These are phyloP conservation scores for Pseudocercospora pini-densiflorae DNA, from an alignment of 2,329 filamentous ascomycete genomes.

Conservation along the genomic window DNA sequence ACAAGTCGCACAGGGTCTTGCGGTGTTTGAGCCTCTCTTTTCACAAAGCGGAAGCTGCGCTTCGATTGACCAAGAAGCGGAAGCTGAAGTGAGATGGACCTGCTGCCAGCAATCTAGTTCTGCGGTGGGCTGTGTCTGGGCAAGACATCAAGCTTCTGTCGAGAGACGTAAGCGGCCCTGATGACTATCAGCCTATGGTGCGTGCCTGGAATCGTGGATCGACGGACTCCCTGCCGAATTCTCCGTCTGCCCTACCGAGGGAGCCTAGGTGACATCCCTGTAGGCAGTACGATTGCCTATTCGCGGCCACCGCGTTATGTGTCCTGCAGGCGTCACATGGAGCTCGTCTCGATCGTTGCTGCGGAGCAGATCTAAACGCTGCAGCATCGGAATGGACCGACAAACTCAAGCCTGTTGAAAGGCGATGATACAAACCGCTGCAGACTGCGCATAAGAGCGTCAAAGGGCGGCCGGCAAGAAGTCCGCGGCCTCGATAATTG, in stretches of 20 bases:
- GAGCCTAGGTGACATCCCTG: too few species aligned
- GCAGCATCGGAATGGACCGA: not conserved
- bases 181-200: not conserved
- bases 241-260: not conserved
- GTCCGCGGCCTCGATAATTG: not conserved
- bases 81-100: conserved; percentile 12
- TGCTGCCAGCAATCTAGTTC: conserved; percentile 15
- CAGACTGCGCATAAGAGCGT: not conserved
- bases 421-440: not conserved
- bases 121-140: conserved; percentile 17
- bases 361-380: not conserved
- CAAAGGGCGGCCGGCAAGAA: not conserved
- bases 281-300: not conserved
- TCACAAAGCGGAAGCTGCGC: not conserved
- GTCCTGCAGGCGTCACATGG: not conserved
- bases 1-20: not conserved
- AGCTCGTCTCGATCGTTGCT: not conserved
- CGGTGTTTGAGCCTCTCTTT: not conserved
- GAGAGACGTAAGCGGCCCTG: not conserved
- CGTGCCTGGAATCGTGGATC: not conserved
- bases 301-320: not conserved
- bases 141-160: conserved; percentile 9
- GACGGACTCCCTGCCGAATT: not conserved
- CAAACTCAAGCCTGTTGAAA: not conserved
- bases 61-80: not conserved